These are phyloP conservation scores for Sclerotinia trifoliorum DNA, from an alignment of 2,329 filamentous ascomycete genomes.

Conservation along the genomic window DNA sequence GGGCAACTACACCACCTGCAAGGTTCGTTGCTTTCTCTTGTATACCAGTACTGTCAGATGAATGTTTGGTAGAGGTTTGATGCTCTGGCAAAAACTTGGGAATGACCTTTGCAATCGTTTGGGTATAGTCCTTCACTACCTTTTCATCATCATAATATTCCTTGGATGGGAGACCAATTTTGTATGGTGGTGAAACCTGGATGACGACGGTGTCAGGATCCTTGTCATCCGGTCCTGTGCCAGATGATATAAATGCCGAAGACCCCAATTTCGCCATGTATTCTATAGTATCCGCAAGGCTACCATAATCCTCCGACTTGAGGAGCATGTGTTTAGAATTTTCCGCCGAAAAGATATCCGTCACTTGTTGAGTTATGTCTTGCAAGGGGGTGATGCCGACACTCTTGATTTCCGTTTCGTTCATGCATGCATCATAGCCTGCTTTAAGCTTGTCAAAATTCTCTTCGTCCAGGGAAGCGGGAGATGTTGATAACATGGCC, in stretches of 20 bases:
- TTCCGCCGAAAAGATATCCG: conserved; percentile 45
- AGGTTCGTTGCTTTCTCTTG: conserved; percentile 25
- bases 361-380: conserved; percentile 54
- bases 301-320: conserved; percentile 37
- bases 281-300: conserved; percentile 48
- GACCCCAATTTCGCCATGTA: conserved; percentile 50
- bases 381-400: conserved; percentile 56
- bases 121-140: conserved; percentile 52
- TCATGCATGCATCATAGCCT: conserved; percentile 64
- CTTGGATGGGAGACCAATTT: conserved; percentile 60
- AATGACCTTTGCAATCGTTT: conserved; percentile 42
- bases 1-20: conserved; percentile 49
- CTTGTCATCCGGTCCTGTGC: conserved; percentile 41
- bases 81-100: conserved; percentile 30
- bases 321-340: conserved; percentile 23
- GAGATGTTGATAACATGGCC: conserved; percentile 40
- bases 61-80: conserved; percentile 25
- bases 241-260: conserved; percentile 38
- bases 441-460: conserved; percentile 67
- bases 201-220: conserved; percentile 48
- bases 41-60: conserved; percentile 25
- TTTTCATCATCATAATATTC: conserved; percentile 58
- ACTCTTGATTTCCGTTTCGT: conserved; percentile 56
- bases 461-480: conserved; percentile 51
- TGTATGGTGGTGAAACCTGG: conserved; percentile 46